phyloP scores from a whole-genome alignment of 129 eudicot species.

The Kitagawia praeruptora region DNA sequence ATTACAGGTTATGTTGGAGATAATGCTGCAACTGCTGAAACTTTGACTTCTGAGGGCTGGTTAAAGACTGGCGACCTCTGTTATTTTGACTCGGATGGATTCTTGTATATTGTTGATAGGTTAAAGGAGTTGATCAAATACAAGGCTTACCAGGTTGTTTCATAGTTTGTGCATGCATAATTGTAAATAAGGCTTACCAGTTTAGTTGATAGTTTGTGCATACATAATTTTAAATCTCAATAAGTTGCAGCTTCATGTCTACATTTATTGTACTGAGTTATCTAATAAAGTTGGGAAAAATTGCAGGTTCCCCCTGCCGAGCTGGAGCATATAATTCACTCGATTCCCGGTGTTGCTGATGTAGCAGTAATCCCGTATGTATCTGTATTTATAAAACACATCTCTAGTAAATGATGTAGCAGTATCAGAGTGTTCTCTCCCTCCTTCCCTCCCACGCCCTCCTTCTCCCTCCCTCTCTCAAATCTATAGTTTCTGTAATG shows the following conservation, averaged over 20 bases:
- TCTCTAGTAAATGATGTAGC: neutral
- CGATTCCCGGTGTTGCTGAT: conserved; percentile 67
- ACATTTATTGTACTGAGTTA: neutral
- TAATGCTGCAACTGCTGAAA: conserved; percentile 64
- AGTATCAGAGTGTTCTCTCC: too few species aligned
- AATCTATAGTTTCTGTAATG: neutral
- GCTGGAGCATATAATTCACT: conserved; percentile 68
- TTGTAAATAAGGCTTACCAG: too few species aligned
- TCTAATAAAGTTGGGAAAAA: conserved; percentile 12
- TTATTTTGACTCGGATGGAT: conserved; percentile 77
- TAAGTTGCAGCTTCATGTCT: conserved; percentile 1
- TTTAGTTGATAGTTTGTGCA: too few species aligned
- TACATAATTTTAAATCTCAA: neutral
- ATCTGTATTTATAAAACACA: neutral
- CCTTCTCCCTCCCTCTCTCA: too few species aligned
- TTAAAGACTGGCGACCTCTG: conserved; percentile 89
- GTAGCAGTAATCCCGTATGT: conserved; percentile 95
- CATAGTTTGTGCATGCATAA: neutral
- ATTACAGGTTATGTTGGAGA: conserved; percentile 77
- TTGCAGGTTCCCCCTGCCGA: conserved; percentile 96
- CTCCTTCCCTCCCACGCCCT: too few species aligned
- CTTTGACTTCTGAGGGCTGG: conserved; percentile 86
- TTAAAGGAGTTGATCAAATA: conserved; percentile 82
- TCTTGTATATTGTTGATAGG: conserved; percentile 71
- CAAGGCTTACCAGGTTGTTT: conserved; percentile 75